phyloP scores from a whole-genome alignment of 2,329 filamentous ascomycete species.

The Fusarium siculi region DNA sequence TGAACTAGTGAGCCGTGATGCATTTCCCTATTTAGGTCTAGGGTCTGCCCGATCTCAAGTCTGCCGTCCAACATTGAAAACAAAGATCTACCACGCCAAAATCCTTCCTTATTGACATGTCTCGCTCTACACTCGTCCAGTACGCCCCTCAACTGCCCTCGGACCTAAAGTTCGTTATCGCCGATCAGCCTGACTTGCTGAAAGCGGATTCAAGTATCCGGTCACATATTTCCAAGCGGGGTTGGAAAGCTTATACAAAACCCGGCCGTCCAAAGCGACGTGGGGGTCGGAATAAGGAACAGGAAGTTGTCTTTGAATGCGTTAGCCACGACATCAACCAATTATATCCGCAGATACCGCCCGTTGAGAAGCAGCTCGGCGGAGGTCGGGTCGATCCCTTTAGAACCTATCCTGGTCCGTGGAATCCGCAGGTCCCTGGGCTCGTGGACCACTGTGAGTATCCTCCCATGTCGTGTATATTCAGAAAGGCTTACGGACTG shows the following conservation, averaged over 20 bases:
- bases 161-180: neutral
- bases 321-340: neutral
- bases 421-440: rapidly evolving
- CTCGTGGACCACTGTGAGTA: neutral
- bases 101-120: neutral
- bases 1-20: neutral
- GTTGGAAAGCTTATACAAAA: neutral
- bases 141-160: rapidly evolving
- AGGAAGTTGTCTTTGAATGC: neutral
- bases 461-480: rapidly evolving
- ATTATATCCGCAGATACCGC: rapidly evolving
- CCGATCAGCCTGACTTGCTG: neutral
- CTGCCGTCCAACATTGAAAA: neutral
- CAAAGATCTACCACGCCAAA: neutral
- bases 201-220: neutral
- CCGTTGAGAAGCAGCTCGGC: neutral
- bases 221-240: neutral
- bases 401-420: neutral
- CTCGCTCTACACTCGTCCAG: neutral
- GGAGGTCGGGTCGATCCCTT: neutral
- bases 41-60: rapidly evolving
- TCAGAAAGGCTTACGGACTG: too few species aligned
- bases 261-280: neutral
- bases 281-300: neutral
- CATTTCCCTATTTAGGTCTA: neutral